Evolutionary conservation across 768 basidiomycete species (phyloP), one percentile per base, ranked within the genome.

Genomic region (Pisolithus sp.): DNA sequence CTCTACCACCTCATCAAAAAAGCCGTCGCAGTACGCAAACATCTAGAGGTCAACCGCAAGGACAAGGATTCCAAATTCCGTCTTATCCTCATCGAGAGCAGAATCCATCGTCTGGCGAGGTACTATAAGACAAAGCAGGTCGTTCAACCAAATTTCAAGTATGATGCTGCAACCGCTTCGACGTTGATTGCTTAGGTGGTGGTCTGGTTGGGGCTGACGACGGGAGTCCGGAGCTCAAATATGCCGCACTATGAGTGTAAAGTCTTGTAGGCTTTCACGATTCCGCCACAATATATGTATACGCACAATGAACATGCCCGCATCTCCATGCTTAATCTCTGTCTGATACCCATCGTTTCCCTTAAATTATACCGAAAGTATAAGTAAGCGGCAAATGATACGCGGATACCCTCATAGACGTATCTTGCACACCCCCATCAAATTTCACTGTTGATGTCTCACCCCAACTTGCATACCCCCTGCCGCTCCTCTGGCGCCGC

Each of bases 1-100:
- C 88, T 97, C 57, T 96, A 92, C 88, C 87, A 93, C 82, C 86
- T 96, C 73, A 87, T 98, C 83, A 97, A 97, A 86, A 99, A 97
- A 85, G 95, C 95, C 71, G 93, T 99, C 67, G 80, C 91, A 64
- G 93, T 99, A 67, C 93, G 94, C 75, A 98, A 97, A 81, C 95
- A 98, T 75, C 83, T 99, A 62, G 92, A 96, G 74, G 79, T 81
- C 65, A 97, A 96, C 87, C 86, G 95, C 71, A 95, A 94, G 73
- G 95, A 99, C 82, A 95, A 93, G 80, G 94, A 97, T 81, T 91
- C 90, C 72, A 95, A 85, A 67, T 85, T 84, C 80, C 91, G 94
- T 71, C 85, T 97, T 66, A 97, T 97, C 79, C 78, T 97, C 64
- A 95, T 99, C 80, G 95, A 99, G 81, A 95, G 93, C 61, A 83